These are phyloP conservation scores for Cytospora paraplurivora DNA, from an alignment of 2,329 filamentous ascomycete genomes.

Conservation along the genomic window DNA sequence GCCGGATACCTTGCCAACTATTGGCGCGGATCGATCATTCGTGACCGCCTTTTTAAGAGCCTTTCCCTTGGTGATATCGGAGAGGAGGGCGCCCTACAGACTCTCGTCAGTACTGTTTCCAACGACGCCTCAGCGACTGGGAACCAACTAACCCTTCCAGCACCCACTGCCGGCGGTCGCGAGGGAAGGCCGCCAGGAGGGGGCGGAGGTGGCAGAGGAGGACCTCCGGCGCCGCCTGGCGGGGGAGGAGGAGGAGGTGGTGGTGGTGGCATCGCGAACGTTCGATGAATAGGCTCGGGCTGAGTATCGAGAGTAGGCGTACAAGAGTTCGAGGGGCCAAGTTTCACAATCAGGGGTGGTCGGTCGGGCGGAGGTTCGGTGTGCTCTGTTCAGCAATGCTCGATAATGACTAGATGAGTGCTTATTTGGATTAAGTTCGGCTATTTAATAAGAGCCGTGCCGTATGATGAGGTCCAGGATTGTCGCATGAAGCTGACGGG, in stretches of 20 bases:
- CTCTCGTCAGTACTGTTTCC: slow-evolving; percentile 25
- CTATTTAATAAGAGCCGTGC: not conserved
- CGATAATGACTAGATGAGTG: slow-evolving; percentile 9
- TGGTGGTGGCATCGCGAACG: slow-evolving; percentile 50
- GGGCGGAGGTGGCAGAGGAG: slow-evolving; percentile 67
- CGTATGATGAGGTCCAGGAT: not conserved
- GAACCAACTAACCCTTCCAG: slow-evolving; percentile 61
- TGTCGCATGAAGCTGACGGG: not conserved
- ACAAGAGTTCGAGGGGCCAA: not conserved
- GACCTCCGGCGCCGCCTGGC: slow-evolving; percentile 55
- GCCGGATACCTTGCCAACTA: slow-evolving; percentile 59
- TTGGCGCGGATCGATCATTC: slow-evolving; percentile 88
- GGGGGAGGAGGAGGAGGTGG: slow-evolving; percentile 72
- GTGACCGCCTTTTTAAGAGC: slow-evolving; percentile 82
- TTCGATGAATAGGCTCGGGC: not conserved
- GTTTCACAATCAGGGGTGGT: not conserved
- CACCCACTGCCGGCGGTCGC: slow-evolving; percentile 57
- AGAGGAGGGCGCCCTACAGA: slow-evolving; percentile 76
- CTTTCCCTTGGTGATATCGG: slow-evolving; percentile 83
- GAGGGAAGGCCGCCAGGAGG: slow-evolving; percentile 56
- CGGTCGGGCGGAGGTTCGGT: not conserved
- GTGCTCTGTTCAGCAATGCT: slow-evolving; percentile 1
- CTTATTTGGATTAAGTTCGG: not conserved
- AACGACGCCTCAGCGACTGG: not conserved
- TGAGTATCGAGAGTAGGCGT: not conserved